Percentiles rank a stretch among this genome's conserved stretches.
Conservation (phyloP, 169 alveolate species). For the Neospora caninum region DNA sequence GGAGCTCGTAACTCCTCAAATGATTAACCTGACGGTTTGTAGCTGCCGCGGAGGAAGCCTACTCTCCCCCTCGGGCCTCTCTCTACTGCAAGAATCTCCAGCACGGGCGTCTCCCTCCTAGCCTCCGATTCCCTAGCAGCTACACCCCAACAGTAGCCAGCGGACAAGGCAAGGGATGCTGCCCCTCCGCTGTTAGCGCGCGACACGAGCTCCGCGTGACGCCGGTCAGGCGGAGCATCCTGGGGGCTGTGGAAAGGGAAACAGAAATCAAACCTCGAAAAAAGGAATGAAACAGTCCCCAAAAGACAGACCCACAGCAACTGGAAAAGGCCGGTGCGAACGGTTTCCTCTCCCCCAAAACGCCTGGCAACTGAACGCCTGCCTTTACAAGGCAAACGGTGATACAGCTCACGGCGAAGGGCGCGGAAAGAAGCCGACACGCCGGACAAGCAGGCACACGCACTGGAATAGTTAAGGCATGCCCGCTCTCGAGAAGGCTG, state of each 20-base stretch:
- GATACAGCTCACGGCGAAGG: no score
- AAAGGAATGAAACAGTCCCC: neutral
- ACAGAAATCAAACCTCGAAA: neutral
- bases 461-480: no score
- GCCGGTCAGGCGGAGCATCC: neutral
- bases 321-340: no score
- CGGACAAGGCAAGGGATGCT: neutral
- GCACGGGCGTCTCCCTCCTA: slow-evolving; percentile 11
- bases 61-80: neutral
- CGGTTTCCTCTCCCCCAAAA: no score
- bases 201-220: neutral
- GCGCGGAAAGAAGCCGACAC: no score
- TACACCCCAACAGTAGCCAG: neutral
- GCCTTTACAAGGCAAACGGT: no score
- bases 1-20: neutral
- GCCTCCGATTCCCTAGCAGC: neutral
- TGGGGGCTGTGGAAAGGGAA: neutral
- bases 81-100: neutral
- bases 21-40: neutral
- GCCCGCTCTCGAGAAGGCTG: no score
- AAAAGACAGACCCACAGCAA: neutral
- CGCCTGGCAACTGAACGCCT: no score
- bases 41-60: neutral
- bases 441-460: no score
- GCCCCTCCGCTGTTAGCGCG: neutral